Conservation (phyloP, 768 basidiomycete species). For the Leucosporidium yakuticum region DNA sequence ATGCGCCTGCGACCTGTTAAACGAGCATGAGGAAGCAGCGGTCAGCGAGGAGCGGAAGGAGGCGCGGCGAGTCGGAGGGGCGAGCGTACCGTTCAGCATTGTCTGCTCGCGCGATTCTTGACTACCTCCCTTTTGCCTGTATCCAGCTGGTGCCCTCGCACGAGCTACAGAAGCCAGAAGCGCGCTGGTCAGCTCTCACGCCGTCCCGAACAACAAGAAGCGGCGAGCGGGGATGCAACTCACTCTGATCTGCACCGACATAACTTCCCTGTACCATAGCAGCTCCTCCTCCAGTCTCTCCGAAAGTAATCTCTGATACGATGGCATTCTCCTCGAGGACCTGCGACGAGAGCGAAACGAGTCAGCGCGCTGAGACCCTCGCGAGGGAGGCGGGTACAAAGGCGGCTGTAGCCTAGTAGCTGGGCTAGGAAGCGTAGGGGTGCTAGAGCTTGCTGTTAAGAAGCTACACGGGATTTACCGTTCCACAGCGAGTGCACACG, state of each 20-base stretch:
- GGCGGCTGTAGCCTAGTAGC: not conserved
- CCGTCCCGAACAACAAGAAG: not conserved
- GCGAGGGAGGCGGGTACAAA: not conserved
- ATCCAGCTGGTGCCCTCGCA: slow-evolving; percentile 46
- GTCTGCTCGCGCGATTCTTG: slow-evolving; percentile 84
- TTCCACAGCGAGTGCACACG: slow-evolving; percentile 31
- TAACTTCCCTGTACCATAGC: slow-evolving; percentile 94
- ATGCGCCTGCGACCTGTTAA: slow-evolving; percentile 66
- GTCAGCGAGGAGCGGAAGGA: not conserved
- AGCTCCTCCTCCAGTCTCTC: slow-evolving; percentile 85
- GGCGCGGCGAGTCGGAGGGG: not conserved
- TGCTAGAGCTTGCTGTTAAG: too few species aligned
- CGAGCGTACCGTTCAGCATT: slow-evolving; percentile 69
- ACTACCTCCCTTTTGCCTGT: slow-evolving; percentile 53
- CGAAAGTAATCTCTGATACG: slow-evolving; percentile 88
- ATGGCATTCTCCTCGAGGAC: slow-evolving; percentile 91
- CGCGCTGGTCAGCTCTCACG: not conserved
- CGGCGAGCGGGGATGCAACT: slow-evolving; percentile 42
- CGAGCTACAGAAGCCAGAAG: slow-evolving; percentile 52
- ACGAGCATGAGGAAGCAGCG: not conserved
- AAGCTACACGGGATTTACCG: not conserved
- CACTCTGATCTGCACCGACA: slow-evolving; percentile 84
- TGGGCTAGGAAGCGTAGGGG: too few species aligned
- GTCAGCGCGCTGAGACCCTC: not conserved
- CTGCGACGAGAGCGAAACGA: not conserved